Evolutionary conservation across 106 monocot genomes (phyloP).

Genomic region (Posidonia australis): DNA sequence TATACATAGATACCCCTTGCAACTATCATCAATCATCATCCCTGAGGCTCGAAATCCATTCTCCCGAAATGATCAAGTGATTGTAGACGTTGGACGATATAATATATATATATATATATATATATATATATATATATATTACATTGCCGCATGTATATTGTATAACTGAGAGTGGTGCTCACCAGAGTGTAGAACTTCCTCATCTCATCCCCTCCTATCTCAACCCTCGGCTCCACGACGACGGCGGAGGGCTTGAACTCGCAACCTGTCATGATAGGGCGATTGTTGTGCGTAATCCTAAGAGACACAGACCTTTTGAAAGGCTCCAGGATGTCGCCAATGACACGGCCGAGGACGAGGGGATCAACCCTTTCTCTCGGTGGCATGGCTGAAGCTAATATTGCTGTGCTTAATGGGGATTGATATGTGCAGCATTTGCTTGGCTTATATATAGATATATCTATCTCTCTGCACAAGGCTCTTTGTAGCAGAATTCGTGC

Average conservation of each 20-base stretch:
- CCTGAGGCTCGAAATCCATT: too few relatives aligned
- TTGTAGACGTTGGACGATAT: too few relatives aligned
- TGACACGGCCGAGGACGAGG: slow-evolving; percentile 21
- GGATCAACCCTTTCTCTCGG: slow-evolving; percentile 17
- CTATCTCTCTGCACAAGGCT: too few relatives aligned
- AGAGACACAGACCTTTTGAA: slow-evolving; percentile 15
- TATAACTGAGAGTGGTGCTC: slow-evolving; percentile 15
- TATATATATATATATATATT: too few relatives aligned
- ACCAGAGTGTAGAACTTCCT: slow-evolving; percentile 77
- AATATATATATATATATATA: too few relatives aligned
- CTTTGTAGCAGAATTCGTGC: too few relatives aligned
- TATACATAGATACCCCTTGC: too few relatives aligned
- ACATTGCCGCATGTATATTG: neutral
- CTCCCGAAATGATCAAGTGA: too few relatives aligned
- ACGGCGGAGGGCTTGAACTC: slow-evolving; percentile 54
- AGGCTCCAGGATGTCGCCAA: slow-evolving; percentile 34
- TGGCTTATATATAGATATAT: too few relatives aligned
- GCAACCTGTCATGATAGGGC: slow-evolving; percentile 18
- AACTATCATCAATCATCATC: too few relatives aligned
- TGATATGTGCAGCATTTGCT: too few relatives aligned
- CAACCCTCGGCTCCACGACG: slow-evolving; percentile 40
- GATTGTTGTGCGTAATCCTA: slow-evolving; percentile 7
- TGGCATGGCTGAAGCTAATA: slow-evolving; percentile 1
- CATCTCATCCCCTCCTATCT: slow-evolving; percentile 51
- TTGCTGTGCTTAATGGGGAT: too few relatives aligned